These are phyloP conservation scores for Plasmodium yoelii DNA, from an alignment of 169 alveolate genomes.

Conservation along the genomic window DNA sequence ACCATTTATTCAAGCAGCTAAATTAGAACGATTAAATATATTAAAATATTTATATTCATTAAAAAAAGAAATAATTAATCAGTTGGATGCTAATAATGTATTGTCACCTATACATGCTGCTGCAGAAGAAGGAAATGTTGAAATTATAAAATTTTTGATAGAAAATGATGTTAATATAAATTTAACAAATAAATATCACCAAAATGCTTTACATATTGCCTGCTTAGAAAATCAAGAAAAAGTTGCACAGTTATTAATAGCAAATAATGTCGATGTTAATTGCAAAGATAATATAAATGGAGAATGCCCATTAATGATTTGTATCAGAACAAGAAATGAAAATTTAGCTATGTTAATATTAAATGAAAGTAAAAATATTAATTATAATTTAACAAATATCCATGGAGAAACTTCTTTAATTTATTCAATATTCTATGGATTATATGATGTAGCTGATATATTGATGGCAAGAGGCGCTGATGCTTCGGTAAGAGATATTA, in stretches of 20 bases:
- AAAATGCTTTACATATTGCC: conserved; percentile 85
- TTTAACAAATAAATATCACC: conserved; percentile 78
- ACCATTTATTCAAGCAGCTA: conserved; percentile 88
- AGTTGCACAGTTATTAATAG: conserved; percentile 74
- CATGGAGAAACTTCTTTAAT: conserved; percentile 76
- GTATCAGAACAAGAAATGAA: conserved; percentile 88
- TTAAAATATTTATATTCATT: conserved; percentile 76
- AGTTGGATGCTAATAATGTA: conserved; percentile 61
- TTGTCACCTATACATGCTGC: conserved; percentile 88
- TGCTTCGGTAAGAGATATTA: conserved; percentile 65
- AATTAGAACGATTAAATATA: conserved; percentile 77
- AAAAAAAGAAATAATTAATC: conserved; percentile 71
- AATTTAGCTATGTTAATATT: conserved; percentile 82
- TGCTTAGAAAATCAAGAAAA: conserved; percentile 80
- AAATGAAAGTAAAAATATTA: conserved; percentile 79
- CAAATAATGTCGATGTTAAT: conserved; percentile 76
- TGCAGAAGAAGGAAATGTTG: conserved; percentile 87
- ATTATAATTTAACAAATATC: conserved; percentile 76
- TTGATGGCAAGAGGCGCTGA: conserved; percentile 77
- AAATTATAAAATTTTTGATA: conserved; percentile 79
- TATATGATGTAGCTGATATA: conserved; percentile 70
- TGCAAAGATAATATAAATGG: conserved; percentile 84
- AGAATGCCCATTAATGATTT: conserved; percentile 90
- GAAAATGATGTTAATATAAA: conserved; percentile 80
- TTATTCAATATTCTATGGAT: conserved; percentile 69